Evolutionary conservation across 2,329 filamentous ascomycete genomes (phyloP).

Genomic region (Trichoderma asperellum): DNA sequence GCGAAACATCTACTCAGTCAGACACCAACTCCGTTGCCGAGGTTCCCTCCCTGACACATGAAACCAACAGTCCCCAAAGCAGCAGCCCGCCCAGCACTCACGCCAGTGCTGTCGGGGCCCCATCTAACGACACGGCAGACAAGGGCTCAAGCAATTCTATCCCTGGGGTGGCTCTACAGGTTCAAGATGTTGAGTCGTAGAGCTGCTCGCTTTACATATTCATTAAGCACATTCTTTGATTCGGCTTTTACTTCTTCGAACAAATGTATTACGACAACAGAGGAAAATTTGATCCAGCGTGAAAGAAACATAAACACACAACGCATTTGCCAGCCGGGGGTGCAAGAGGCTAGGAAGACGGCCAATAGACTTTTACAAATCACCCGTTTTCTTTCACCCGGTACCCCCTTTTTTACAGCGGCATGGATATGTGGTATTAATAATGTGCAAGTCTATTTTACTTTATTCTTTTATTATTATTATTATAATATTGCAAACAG

Average conservation of each 20-base stretch:
- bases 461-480: constrained; percentile 1
- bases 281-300: constrained; percentile 1
- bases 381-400: neutral
- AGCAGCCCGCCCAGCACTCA: constrained; percentile 67
- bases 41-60: constrained; percentile 69
- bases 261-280: constrained; percentile 26
- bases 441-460: constrained; percentile 15
- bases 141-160: constrained; percentile 31
- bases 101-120: constrained; percentile 55
- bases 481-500: constrained; percentile 23
- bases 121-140: constrained; percentile 37
- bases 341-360: neutral
- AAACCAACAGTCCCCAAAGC: constrained; percentile 70
- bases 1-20: constrained; percentile 45
- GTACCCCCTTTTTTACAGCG: neutral
- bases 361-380: neutral
- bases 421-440: constrained; percentile 7
- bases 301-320: constrained; percentile 14
- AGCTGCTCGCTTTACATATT: neutral
- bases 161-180: constrained; percentile 32
- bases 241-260: constrained; percentile 8
- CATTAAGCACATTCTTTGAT: neutral
- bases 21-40: constrained; percentile 59
- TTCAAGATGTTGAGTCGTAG: constrained; percentile 42
- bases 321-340: constrained; percentile 3